A percentile compares a stretch with the other conserved stretches of the same genome.
phyloP scores from a whole-genome alignment of 108 stramenopile genomes.

The Cylindrotheca fusiformis region DNA sequence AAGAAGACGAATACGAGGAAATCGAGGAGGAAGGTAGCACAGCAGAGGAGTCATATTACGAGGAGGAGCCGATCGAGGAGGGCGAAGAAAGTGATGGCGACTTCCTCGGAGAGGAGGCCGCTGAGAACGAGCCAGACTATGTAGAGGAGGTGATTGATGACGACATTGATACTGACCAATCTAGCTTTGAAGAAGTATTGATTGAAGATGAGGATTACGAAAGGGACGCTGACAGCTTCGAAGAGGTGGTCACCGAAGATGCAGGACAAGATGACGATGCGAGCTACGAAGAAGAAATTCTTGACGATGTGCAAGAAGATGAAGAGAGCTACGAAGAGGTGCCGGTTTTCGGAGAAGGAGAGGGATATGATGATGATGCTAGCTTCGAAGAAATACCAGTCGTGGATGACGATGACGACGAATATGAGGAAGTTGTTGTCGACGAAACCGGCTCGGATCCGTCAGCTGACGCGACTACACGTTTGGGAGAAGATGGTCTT shows the following conservation, averaged over 20 bases:
- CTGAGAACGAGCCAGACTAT: background rate
- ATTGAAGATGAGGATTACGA: conserved; percentile 16
- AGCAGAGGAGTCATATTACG: background rate
- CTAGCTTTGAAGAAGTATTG: background rate
- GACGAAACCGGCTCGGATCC: background rate
- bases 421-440: background rate
- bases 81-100: conserved; percentile 4
- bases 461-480: background rate
- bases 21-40: background rate
- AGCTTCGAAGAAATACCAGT: background rate
- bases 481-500: no score
- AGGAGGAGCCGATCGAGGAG: conserved; percentile 11
- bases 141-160: conserved; percentile 13
- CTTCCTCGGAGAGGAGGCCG: background rate
- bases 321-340: background rate
- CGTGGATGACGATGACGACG: background rate
- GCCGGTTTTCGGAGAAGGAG: background rate
- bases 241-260: no score
- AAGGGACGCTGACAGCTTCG: no score
- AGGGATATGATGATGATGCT: background rate
- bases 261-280: background rate
- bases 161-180: background rate
- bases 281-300: background rate
- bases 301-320: background rate
- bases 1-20: background rate